Base-by-base conservation (phyloP, 805 yeast genomes). In the Monosporozyma solicola region DNA sequence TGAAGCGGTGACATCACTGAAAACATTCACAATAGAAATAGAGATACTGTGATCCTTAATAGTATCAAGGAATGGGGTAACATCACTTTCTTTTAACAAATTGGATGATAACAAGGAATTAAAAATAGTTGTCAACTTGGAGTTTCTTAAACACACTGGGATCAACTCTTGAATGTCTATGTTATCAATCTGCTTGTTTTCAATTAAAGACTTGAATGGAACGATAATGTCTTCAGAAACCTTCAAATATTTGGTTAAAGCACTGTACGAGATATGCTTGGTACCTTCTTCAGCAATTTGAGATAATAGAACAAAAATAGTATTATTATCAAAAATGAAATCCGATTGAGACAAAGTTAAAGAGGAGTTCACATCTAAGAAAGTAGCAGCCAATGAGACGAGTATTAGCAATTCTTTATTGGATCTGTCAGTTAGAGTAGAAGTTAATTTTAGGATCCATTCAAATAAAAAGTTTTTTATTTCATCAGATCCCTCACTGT, bases 21-120 rank as follows among this genome's bases (percentile, higher is more conserved):
- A 35, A 60, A 66, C 64, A 8, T 62, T 51, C 1, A 71, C 66
- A 6, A 66, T 59, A 43, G 67, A 65, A 1, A 74, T 53, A 4
- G 65, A 58, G 4, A 55, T 53, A 9, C 61, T 50, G 5, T 67
- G 53, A 1, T 55, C 60, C 11, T 44, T 41, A 2, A 59, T 50
- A 11, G 33, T 39, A 1, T 47, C 33, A 16, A 62, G 47, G 39
- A 47, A 32, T 20, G 56, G 50, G 5, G 51, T 20, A 9, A 63
- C 29, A 10, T 41, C 43, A 15, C 51, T 44, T 3, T 48, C 8
- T 5, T 45, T 13, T 43, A 54, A 61, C 47, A 54, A 54, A 4
- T 41, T 4, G 2, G 62, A 59, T 16, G 51, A 16, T 15, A 62
- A 41, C 3, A 60, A 39, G 7, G 45, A 41, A 2, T 47, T 41